Percentiles rank a stretch among this genome's conserved stretches.
Evolutionary conservation across 202 grass and related monocot genomes (phyloP).

Genomic region (Dendrocalamus latiflorus): DNA sequence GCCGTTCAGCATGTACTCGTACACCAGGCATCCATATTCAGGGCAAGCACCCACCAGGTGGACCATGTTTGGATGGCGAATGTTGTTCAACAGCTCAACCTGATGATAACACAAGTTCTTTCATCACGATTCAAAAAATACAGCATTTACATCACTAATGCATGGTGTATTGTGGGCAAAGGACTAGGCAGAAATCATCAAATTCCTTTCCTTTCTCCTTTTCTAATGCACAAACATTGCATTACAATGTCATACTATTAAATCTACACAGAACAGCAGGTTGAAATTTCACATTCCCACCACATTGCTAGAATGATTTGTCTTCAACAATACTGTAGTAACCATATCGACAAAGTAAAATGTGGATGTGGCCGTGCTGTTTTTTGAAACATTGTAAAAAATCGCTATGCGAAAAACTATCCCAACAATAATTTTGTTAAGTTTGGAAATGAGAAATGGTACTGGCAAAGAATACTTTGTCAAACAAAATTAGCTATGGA

Average conservation of each 20-base stretch:
- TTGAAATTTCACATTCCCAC: neutral
- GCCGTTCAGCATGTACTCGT: constrained; percentile 84
- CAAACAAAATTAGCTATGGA: neutral
- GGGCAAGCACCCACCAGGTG: constrained; percentile 79
- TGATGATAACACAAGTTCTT: constrained; percentile 19
- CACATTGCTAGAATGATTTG: neutral
- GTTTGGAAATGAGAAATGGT: no score
- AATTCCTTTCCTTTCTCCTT: neutral
- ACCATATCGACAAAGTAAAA: neutral
- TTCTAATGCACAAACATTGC: neutral
- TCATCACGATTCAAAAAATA: neutral
- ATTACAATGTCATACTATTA: neutral
- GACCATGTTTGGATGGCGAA: constrained; percentile 80
- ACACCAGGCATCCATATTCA: constrained; percentile 78
- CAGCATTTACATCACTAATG: constrained; percentile 14
- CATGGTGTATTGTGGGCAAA: neutral
- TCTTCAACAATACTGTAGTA: neutral
- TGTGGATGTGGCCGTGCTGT: no score
- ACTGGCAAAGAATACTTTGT: neutral
- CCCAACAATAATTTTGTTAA: no score
- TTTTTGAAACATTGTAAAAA: no score
- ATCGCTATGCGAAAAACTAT: no score
- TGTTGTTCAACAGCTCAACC: constrained; percentile 70
- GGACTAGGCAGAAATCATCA: neutral
- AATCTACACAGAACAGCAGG: neutral